phyloP scores from a whole-genome alignment of 768 basidiomycete genomes.

The Naematelia encephala region DNA sequence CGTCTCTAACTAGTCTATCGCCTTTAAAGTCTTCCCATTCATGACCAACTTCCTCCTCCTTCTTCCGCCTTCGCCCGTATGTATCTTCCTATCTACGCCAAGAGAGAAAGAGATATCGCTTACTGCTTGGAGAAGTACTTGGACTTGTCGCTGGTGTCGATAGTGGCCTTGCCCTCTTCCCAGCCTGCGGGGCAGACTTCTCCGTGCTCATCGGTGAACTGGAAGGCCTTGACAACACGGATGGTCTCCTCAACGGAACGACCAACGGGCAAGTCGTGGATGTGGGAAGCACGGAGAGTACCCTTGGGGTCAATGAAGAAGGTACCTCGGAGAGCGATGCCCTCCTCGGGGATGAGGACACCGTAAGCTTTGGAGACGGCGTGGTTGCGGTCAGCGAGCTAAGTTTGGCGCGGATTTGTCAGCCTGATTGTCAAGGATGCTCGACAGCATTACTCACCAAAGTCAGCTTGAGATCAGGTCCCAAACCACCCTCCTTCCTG shows the following conservation, averaged over 20 bases:
- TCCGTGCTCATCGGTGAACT: slow-evolving; percentile 69
- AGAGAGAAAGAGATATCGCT: slow-evolving; percentile 9
- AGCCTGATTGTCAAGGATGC: no score
- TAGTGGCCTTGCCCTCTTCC: slow-evolving; percentile 61
- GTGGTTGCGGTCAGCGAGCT: slow-evolving; percentile 57
- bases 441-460: slow-evolving; percentile 51
- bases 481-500: slow-evolving; percentile 82
- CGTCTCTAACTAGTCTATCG: neutral
- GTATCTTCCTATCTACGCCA: neutral
- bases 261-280: slow-evolving; percentile 93
- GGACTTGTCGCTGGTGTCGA: slow-evolving; percentile 36
- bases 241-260: slow-evolving; percentile 90
- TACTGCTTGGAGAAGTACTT: slow-evolving; percentile 42
- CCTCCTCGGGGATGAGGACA: slow-evolving; percentile 81
- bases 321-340: slow-evolving; percentile 72
- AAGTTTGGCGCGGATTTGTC: neutral
- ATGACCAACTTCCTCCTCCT: neutral
- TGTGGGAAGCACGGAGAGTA: slow-evolving; percentile 41
- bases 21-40: no score
- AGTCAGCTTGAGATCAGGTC: slow-evolving; percentile 80
- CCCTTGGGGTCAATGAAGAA: slow-evolving; percentile 49
- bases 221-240: slow-evolving; percentile 89
- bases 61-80: neutral
- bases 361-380: slow-evolving; percentile 78
- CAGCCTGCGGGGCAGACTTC: slow-evolving; percentile 93